These are phyloP conservation scores for Nosema muscidifuracis DNA, from an alignment of 371 early-diverging fungal genomes.

Conservation along the genomic window DNA sequence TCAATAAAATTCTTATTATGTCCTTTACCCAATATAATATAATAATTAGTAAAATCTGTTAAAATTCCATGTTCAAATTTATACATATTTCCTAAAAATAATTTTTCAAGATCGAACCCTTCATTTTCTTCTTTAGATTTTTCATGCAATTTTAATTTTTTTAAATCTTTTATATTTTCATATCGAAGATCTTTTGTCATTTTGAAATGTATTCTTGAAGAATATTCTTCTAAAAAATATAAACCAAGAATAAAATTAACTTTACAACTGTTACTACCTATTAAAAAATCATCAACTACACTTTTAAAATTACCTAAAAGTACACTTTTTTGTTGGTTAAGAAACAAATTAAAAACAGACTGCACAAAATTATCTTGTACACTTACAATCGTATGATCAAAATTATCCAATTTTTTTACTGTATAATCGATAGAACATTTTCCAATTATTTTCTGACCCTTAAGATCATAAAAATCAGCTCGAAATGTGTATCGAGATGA, in stretches of 20 bases:
- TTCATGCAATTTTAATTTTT: neutral
- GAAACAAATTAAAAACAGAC: neutral
- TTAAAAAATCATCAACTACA: neutral
- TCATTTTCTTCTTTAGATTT: neutral
- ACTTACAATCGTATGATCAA: neutral
- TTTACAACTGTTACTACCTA: neutral
- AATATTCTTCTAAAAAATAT: neutral
- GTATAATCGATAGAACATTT: neutral
- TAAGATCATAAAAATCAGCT: neutral
- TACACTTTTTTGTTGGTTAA: neutral
- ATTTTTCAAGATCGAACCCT: neutral
- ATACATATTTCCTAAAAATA: neutral
- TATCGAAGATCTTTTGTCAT: neutral
- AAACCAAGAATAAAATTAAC: neutral
- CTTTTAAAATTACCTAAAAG: neutral
- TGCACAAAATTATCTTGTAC: neutral
- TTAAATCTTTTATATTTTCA: slow-evolving; percentile 1
- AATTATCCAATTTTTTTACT: neutral
- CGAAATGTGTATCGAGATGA: neutral
- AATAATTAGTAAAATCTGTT: slow-evolving; percentile 2
- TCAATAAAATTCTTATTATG: neutral
- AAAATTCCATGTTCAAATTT: neutral
- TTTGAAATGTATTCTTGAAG: neutral
- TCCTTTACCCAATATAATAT: neutral
- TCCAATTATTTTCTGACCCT: neutral